Percentiles rank a stretch among this genome's conserved stretches.
Evolutionary conservation across 768 basidiomycete species (phyloP).

Genomic region (Xerocomus potaroensis): DNA sequence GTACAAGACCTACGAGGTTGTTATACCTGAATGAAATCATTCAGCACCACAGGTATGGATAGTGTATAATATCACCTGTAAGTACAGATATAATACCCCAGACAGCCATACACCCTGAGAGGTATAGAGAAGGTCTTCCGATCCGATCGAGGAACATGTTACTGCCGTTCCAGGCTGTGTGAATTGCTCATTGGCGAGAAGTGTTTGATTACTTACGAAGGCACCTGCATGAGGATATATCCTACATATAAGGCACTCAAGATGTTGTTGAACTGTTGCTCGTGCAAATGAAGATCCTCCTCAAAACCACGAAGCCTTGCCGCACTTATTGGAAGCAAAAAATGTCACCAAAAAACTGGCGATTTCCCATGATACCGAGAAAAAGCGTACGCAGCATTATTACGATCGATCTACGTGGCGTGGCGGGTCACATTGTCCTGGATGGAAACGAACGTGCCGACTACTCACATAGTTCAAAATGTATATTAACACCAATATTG

Average conservation of each 20-base stretch:
- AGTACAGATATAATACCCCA: constrained; percentile 63
- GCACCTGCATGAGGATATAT: constrained; percentile 77
- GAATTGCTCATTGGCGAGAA: background rate
- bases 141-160: constrained; percentile 69
- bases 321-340: constrained; percentile 41
- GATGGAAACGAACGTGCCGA: background rate
- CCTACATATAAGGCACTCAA: constrained; percentile 67
- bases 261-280: constrained; percentile 61
- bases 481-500: constrained; percentile 34
- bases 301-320: constrained; percentile 72
- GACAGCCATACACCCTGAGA: constrained; percentile 61
- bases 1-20: constrained; percentile 31
- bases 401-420: constrained; percentile 59
- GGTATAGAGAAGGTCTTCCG: constrained; percentile 64
- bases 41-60: background rate
- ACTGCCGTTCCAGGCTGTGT: constrained; percentile 31
- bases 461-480: constrained; percentile 33
- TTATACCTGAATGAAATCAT: constrained; percentile 32
- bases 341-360: background rate
- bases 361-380: background rate
- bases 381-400: constrained; percentile 55
- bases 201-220: constrained; percentile 52
- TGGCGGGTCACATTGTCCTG: too few relatives aligned
- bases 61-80: constrained; percentile 37
- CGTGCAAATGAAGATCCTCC: constrained; percentile 57